Evolutionary conservation across 1,284 basidiomycete genomes (phyloP), one percentile per base, ranked within the genome.

Genomic region (Kalmanozyma brasiliensis): DNA sequence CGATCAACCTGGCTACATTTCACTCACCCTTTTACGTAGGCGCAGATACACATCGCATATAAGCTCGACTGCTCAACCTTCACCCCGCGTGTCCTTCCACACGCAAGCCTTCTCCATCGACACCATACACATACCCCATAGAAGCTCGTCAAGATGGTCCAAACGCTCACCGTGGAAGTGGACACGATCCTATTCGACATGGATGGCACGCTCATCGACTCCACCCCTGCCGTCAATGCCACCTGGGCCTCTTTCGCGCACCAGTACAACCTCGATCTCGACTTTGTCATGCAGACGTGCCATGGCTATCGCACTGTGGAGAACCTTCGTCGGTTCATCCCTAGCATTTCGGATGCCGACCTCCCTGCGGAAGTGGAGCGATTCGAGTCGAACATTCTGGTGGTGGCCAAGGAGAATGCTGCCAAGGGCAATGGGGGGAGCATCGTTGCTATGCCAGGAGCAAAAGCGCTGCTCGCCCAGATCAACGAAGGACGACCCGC

Each of bases 171-270:
- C 0, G 23, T 77, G 7, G 73, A 71, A 35, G 73, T 75, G 23
- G 75, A 77, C 26, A 73, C 73, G 19, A 67, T 77, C 70, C 68
- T 82, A n/a, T 82, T 82, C 41, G 80, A 82, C 49, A 82, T 82
- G 80, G 80, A 82, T 44, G 80, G 80, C 14, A 82, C 80, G 7
- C 62, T 81, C 11, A 78, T 80, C 60, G 79, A 81, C 37, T 80
- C 78, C 3, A 82, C 79, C 7, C 79, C 77, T 0, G 80, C 80
- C 1, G 74, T 80, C 33, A 79, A 80, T 53, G 76, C 76, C 0
- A 78, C 77, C 16, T 81, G 80, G 80, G 62, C 46, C 14, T 69
- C 72, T 13, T 78, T 73, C 36, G 75, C 74, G 10, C 44, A 67
- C n/a, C 53, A 74, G 40, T 81, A 78, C 69, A 58, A 71, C 20